Evolutionary conservation across 2,329 filamentous ascomycete species (phyloP).

Genomic region (Cytospora schulzeri): DNA sequence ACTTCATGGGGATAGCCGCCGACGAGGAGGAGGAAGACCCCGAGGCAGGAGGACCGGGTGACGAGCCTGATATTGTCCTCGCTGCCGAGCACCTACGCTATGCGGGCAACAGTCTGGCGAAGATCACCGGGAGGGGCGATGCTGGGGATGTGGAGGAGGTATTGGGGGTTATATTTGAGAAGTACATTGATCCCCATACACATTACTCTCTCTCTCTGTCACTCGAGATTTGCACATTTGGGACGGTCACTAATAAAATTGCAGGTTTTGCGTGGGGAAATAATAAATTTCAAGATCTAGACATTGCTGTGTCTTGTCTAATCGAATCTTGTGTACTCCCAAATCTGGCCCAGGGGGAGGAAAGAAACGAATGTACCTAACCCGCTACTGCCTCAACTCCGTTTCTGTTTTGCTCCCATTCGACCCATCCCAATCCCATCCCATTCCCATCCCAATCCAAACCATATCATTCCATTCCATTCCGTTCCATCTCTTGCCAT

Average conservation of each 20-base stretch:
- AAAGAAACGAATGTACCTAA: constrained; percentile 13
- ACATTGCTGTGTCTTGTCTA: constrained; percentile 24
- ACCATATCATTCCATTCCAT: constrained; percentile 1
- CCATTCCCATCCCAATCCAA: no score
- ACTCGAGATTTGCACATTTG: not conserved
- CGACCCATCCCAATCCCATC: not conserved
- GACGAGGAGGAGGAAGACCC: constrained; percentile 57
- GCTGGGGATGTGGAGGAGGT: constrained; percentile 93
- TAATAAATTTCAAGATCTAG: constrained; percentile 41
- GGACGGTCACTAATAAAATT: not conserved
- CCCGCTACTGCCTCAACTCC: not conserved
- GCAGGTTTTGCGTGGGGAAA: constrained; percentile 60
- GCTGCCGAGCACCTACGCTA: constrained; percentile 86
- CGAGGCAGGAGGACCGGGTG: constrained; percentile 34
- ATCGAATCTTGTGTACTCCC: constrained; percentile 15
- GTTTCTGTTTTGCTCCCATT: no score
- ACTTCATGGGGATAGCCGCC: constrained; percentile 59
- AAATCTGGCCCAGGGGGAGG: not conserved
- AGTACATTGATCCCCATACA: constrained; percentile 58
- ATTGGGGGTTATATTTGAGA: constrained; percentile 95
- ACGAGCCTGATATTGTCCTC: constrained; percentile 79
- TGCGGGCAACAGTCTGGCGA: constrained; percentile 77
- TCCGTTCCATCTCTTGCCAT: not conserved
- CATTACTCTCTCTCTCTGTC: not conserved
- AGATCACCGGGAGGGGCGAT: constrained; percentile 85